These are phyloP conservation scores for Plantago ovata DNA, from an alignment of 257 asterid genomes.

Conservation along the genomic window DNA sequence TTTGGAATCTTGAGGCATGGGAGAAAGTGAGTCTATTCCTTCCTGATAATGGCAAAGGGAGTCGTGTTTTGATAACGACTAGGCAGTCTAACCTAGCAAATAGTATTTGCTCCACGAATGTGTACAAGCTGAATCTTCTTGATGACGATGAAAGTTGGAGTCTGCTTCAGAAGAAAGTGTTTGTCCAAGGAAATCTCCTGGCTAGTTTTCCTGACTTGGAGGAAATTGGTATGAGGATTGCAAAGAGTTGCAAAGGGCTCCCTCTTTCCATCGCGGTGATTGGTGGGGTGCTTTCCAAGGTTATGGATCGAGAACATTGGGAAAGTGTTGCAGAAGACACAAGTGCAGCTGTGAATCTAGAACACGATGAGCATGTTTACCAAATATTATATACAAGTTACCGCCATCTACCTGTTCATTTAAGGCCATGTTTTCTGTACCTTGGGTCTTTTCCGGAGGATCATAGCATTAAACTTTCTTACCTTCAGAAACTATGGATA, in stretches of 20 bases:
- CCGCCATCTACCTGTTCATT: too few relatives aligned
- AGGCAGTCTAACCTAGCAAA: background rate
- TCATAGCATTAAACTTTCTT: too few relatives aligned
- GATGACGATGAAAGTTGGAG: background rate
- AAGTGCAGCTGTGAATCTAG: too few relatives aligned
- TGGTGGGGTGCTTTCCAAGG: slow-evolving; percentile 8
- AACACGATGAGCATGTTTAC: too few relatives aligned
- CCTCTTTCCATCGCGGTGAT: slow-evolving; percentile 11
- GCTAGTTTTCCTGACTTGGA: background rate
- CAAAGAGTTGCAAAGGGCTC: slow-evolving; percentile 4
- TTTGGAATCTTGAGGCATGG: background rate
- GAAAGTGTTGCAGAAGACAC: too few relatives aligned
- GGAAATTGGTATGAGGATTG: slow-evolving; percentile 2
- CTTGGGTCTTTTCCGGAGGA: too few relatives aligned
- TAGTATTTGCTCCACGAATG: background rate
- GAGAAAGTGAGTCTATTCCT: background rate
- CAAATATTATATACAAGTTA: too few relatives aligned
- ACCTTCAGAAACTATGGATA: too few relatives aligned
- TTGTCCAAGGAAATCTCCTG: too few relatives aligned
- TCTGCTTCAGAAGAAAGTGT: background rate
- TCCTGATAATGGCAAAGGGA: background rate
- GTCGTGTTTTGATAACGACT: background rate
- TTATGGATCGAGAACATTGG: too few relatives aligned
- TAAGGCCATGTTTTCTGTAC: too few relatives aligned
- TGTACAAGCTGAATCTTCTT: too few relatives aligned